Evolutionary conservation across 495 filamentous ascomycete species (phyloP), one percentile per base, ranked within the genome.

Genomic region (Tuber microsphaerosporum): DNA sequence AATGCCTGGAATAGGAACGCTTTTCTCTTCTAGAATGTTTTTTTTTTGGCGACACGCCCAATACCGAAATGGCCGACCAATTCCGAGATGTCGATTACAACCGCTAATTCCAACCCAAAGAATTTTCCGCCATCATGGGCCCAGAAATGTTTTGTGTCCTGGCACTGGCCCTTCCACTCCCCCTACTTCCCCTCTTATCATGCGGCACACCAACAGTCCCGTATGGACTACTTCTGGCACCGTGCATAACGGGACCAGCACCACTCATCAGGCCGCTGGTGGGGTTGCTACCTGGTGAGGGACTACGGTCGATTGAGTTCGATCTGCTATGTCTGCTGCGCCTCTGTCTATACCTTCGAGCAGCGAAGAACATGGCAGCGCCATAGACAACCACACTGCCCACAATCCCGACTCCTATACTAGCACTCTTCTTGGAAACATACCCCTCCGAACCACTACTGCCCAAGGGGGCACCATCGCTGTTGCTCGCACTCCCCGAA

Each of bases 351-450:
- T 98, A 99, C 76, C 95, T 88, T 69, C 96, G 89, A 39, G 95
- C 95, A 78, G 98, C 89, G 83, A 94, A 91, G 85, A 98, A 96
- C 95, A 99, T 98, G 83, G 93, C 96, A n/a, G 92, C 94, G 82
- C 94, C 96, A 80, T 99, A 99, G n/a, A 91, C 92, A 69, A 91
- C 90, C 22, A 93, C 93, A 81, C 93, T 93, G 65, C 87, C 89
- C 44, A 93, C 89, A 72, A 92, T 91, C 80, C 91, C 92, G 70
- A 90, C 85, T 70, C 90, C 92, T 83, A 97, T 93, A 78, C 91
- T 93, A 70, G 93, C 91, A n/a, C 92, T 94, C 81, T 91, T 92
- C 73, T 89, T 89, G 72, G 88, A 88, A 71, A 93, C 89, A 39
- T 87, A 85, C 61, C 85, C 74, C 12, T 81, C 82, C 37, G 77